Evolutionary conservation across 169 alveolate species (phyloP).

Genomic region (Cryptosporidium parvum): DNA sequence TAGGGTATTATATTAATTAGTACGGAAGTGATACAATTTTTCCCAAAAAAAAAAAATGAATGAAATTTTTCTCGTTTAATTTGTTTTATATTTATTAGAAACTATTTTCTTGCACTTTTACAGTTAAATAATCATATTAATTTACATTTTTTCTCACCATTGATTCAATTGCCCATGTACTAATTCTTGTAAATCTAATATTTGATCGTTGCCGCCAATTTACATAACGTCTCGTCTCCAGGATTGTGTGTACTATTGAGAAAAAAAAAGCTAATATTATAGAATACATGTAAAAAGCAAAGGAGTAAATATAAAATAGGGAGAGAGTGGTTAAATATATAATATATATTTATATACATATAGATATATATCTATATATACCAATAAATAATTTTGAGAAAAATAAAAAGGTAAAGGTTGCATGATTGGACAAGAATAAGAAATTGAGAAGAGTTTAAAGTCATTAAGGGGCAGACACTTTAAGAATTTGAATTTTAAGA

Average conservation of each 20-base stretch:
- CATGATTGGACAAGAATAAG: constrained; percentile 6
- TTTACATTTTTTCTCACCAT: neutral
- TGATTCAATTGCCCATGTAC: neutral
- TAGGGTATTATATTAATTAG: neutral
- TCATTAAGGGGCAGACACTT: neutral
- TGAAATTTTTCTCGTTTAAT: too few relatives aligned
- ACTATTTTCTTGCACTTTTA: neutral
- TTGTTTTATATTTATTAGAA: neutral
- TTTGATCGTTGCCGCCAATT: constrained; percentile 29
- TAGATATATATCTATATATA: neutral
- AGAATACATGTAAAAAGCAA: constrained; percentile 46
- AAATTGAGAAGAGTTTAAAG: neutral
- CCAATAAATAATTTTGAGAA: neutral
- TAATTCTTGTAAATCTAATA: constrained; percentile 2
- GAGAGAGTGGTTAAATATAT: neutral
- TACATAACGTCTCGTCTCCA: constrained; percentile 61
- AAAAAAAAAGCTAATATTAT: constrained; percentile 11
- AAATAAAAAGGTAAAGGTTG: constrained; percentile 1
- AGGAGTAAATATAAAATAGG: neutral
- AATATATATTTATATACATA: neutral
- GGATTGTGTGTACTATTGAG: constrained; percentile 51
- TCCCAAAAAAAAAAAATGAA: too few relatives aligned
- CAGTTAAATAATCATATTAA: neutral
- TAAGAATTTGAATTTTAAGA: constrained; percentile 1
- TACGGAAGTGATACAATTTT: too few relatives aligned